Base-by-base conservation (phyloP, 495 filamentous ascomycete genomes). In the Friedmanniomyces endolithicus region DNA sequence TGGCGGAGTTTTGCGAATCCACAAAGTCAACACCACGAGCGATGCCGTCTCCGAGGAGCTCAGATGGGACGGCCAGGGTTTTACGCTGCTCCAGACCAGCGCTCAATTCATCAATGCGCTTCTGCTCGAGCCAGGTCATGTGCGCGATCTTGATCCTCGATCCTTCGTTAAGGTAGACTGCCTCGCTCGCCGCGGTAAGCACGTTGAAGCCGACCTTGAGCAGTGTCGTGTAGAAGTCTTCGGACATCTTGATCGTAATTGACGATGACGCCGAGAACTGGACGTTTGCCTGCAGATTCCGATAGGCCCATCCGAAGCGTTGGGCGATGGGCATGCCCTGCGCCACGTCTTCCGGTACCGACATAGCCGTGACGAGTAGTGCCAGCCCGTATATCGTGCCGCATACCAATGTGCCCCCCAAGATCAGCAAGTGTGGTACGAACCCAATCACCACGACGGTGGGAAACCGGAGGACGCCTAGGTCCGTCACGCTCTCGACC, bases 371-470 rank as follows among this genome's bases (percentile, higher is more conserved):
- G 6, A 96, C 73, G 0, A 81, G 29, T 17, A 97, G 68, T 0
- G 90, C 89, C 6, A 94, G 55, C 0, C 63, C 67, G 63, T 97
- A 98, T 31, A 98, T 90, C 8, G 67, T 53, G 1, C 73, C 72
- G 64, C 92, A 97, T 12, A 80, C 67, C 16, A 79, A 47, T 34
- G 95, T 95, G 0, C 90, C 94, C 2, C 75, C 58, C 1, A 96
- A 66, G 22, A 97, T 84, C 16, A 95, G 71, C 1, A 97, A 68
- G 64, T 98, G 94, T 0, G 92, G 92, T 41, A 97, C 86, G 63
- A 96, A 95, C 0, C 90, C 89, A 40, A 98, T 82, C 45, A 97
- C 87, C 67, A 86, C 95, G 31, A 97, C 89, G 0, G 90, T 96
- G 17, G 92, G 92, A 58, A 90, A 95, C 52, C 84, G 78, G 14